Percentiles rank a stretch among this genome's conserved stretches.
Evolutionary conservation across 2,329 filamentous ascomycete genomes (phyloP).

Genomic region (Scolecobasidium constrictum): DNA sequence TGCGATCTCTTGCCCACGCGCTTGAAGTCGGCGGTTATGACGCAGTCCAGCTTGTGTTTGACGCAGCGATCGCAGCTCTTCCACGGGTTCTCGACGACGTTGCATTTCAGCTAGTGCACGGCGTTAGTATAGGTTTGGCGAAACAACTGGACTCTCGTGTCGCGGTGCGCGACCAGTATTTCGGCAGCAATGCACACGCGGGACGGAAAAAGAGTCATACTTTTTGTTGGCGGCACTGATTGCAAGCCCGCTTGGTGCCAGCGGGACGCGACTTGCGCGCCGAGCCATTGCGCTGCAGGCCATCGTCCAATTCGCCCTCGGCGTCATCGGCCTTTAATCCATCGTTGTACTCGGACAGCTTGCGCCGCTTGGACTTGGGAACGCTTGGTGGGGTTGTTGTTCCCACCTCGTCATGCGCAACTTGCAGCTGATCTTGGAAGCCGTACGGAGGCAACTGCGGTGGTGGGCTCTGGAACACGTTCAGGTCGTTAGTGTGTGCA

Average conservation of each 20-base stretch:
- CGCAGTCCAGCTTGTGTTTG: constrained; percentile 71
- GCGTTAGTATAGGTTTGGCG: constrained; percentile 5
- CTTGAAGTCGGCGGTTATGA: constrained; percentile 83
- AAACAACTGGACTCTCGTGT: background rate
- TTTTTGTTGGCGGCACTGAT: constrained; percentile 79
- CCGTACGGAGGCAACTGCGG: constrained; percentile 7
- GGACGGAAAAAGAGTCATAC: constrained; percentile 33
- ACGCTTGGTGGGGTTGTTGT: background rate
- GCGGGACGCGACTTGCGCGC: constrained; percentile 8
- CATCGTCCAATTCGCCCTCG: constrained; percentile 1
- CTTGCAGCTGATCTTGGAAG: background rate
- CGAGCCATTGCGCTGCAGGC: constrained; percentile 8
- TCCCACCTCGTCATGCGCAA: background rate
- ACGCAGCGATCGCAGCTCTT: constrained; percentile 66
- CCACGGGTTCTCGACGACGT: constrained; percentile 73
- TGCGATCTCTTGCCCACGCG: constrained; percentile 71
- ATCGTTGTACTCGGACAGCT: background rate
- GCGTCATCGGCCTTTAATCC: constrained; percentile 1
- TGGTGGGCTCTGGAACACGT: constrained; percentile 3
- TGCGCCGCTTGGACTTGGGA: background rate
- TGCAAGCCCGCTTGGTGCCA: constrained; percentile 59
- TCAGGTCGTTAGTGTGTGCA: background rate
- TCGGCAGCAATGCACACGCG: background rate
- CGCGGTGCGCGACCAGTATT: constrained; percentile 3
- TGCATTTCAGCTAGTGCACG: constrained; percentile 58